A percentile compares a stretch with the other conserved stretches of the same genome.
Evolutionary conservation across 2,329 filamentous ascomycete species (phyloP).

Genomic region (Penicillium glabrum): DNA sequence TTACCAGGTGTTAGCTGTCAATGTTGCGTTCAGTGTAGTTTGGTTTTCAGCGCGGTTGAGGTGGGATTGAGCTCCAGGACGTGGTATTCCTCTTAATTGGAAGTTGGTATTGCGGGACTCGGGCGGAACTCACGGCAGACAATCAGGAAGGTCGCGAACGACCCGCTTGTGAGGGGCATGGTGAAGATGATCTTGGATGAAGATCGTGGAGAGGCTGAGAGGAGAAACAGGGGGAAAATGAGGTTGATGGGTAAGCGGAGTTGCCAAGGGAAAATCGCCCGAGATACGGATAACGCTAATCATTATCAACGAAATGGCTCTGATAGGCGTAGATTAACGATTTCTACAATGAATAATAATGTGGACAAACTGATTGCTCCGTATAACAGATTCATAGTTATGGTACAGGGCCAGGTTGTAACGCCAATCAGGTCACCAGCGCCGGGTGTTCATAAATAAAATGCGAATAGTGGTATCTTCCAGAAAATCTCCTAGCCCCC

Average conservation of each 20-base stretch:
- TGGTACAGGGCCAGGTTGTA: constrained; percentile 17
- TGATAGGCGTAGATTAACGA: background rate
- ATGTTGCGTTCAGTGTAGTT: background rate
- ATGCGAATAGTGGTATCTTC: constrained; percentile 35
- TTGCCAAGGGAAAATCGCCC: constrained; percentile 15
- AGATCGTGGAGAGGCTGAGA: background rate
- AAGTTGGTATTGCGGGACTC: background rate
- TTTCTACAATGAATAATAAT: background rate
- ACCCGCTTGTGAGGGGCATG: constrained; percentile 49
- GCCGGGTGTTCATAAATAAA: constrained; percentile 6
- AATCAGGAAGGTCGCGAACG: constrained; percentile 96
- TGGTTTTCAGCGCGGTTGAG: background rate
- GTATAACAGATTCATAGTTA: constrained; percentile 7
- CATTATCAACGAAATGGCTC: background rate
- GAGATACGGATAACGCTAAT: constrained; percentile 6
- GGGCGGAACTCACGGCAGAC: constrained; percentile 72
- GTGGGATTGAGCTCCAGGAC: constrained; percentile 7
- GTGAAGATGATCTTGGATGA: constrained; percentile 7
- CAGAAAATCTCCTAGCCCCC: constrained; percentile 24
- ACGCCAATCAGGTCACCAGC: constrained; percentile 10
- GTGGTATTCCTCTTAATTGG: background rate
- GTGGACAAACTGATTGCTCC: background rate
- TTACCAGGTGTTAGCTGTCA: constrained; percentile 7
- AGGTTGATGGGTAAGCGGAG: constrained; percentile 19
- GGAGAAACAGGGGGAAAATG: constrained; percentile 9